Evolutionary conservation across 148 eudicot genomes (phyloP), one percentile per base, ranked within the genome.

Genomic region (Salicornia ramosissima): DNA sequence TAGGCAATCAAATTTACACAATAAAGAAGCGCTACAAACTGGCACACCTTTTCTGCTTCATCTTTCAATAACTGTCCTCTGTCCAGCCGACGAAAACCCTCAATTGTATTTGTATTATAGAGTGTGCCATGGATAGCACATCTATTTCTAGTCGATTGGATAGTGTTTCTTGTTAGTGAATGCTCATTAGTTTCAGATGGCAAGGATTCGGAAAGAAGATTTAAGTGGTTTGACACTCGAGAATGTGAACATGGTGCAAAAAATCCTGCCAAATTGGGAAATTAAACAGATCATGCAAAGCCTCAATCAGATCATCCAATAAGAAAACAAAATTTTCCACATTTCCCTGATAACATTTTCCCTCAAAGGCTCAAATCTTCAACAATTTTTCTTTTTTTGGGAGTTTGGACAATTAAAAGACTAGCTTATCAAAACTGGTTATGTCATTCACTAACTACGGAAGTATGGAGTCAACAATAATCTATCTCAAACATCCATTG

Each of bases 41-140:
- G 40, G 29, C 60, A 56, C 72, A 93, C 98, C 91, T 88, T 93
- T 31, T 76, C 79, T 14, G 95, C 98, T 82, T 86, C 95, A 64
- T 73, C 84, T 72, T 81, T 86, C 58, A 93, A 80, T 71, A 93
- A 74, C 56, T 77, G 68, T 66, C 80, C 86, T 71, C 83, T 88
- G 71, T 90, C 92, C 46, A 90, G 89, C 68, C 85, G 84, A 65
- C 77, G 69, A 72, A 86, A 93, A 33, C 89, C 88, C 75, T 93
- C 96, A 59, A 86, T 75, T 33, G 94, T 93, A 75, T 93, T 93
- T 67, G 88, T 81, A 74, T 93, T 93, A 74, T 80, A 85, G 34
- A 93, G 85, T 19, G 74, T 82, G 40, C 98, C 98, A 29, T 95
- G 96, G 64, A 90, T 76, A 62, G 95, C 78, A 71, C 96, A 93